A percentile compares a stretch with the other conserved stretches of the same genome.
These are phyloP conservation scores for Fusarium subtropicale DNA, from an alignment of 2,329 filamentous ascomycete species.

Conservation along the genomic window DNA sequence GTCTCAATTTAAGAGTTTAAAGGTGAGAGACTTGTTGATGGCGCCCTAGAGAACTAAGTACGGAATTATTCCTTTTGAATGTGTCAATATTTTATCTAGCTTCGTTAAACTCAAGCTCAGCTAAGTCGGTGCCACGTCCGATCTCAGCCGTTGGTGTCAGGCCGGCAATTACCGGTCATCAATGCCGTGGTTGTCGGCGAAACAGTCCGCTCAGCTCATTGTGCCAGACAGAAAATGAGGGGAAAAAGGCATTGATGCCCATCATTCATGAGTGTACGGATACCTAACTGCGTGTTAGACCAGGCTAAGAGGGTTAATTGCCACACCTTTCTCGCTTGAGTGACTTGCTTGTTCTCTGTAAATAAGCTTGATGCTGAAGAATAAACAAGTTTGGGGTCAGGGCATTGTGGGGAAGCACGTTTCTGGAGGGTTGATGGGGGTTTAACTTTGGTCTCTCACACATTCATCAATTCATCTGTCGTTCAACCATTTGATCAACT, in stretches of 20 bases:
- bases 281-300: not conserved
- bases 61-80: not conserved
- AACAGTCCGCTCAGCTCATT: not conserved
- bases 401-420: slow-evolving; percentile 14
- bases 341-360: not conserved
- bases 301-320: slow-evolving; percentile 1
- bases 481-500: accelerated
- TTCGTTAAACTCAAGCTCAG: not conserved
- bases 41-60: not conserved
- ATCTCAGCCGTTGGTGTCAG: not conserved
- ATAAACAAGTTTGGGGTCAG: slow-evolving; percentile 21
- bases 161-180: slow-evolving; percentile 1
- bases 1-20: not conserved
- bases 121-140: not conserved
- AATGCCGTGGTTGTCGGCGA: not conserved
- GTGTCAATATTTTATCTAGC: not conserved
- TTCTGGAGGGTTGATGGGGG: slow-evolving; percentile 8
- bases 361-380: slow-evolving; percentile 28
- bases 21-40: accelerated
- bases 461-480: not conserved
- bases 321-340: not conserved
- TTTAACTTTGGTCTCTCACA: not conserved
- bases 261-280: not conserved
- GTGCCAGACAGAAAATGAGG: not conserved
- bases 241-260: not conserved